These are phyloP conservation scores for Mycosphaerelloides madeirae DNA, from an alignment of 2,329 filamentous ascomycete species.

Conservation along the genomic window DNA sequence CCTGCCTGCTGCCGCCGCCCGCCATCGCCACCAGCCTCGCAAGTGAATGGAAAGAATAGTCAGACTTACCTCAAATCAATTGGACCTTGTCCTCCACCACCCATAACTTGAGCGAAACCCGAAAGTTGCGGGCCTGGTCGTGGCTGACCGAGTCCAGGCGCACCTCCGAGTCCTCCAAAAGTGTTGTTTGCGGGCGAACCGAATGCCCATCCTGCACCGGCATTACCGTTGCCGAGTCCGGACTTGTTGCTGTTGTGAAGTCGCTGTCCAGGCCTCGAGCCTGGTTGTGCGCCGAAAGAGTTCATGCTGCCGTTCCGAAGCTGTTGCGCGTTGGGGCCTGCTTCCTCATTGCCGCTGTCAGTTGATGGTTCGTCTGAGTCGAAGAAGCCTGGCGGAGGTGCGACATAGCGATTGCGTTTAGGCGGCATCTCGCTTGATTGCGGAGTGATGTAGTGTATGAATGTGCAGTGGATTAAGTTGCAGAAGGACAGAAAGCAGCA, in stretches of 20 bases:
- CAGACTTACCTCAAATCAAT: conserved; percentile 34
- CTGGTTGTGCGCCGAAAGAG: conserved; percentile 42
- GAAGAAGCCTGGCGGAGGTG: conserved; percentile 1
- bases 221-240: conserved; percentile 44
- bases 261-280: conserved; percentile 24
- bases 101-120: conserved; percentile 34
- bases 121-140: conserved; percentile 26
- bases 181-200: conserved; percentile 49
- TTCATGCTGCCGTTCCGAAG: conserved; percentile 50
- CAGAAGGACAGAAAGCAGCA: no score
- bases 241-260: conserved; percentile 32
- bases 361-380: conserved; percentile 4
- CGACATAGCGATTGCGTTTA: conserved; percentile 4
- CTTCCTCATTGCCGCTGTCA: conserved; percentile 16
- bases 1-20: conserved; percentile 1
- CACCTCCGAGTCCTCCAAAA: conserved; percentile 18
- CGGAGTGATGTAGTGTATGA: no score
- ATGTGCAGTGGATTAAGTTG: no score
- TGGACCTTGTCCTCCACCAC: conserved; percentile 27
- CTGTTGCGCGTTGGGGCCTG: conserved; percentile 33
- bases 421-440: conserved; percentile 3
- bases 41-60: conserved; percentile 2
- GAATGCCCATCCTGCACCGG: conserved; percentile 52
- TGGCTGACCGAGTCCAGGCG: conserved; percentile 19
- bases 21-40: background rate